Percentiles rank a stretch among this genome's conserved stretches.
phyloP scores from a whole-genome alignment of 2,329 filamentous ascomycete species.

The Emmonsia crescens region DNA sequence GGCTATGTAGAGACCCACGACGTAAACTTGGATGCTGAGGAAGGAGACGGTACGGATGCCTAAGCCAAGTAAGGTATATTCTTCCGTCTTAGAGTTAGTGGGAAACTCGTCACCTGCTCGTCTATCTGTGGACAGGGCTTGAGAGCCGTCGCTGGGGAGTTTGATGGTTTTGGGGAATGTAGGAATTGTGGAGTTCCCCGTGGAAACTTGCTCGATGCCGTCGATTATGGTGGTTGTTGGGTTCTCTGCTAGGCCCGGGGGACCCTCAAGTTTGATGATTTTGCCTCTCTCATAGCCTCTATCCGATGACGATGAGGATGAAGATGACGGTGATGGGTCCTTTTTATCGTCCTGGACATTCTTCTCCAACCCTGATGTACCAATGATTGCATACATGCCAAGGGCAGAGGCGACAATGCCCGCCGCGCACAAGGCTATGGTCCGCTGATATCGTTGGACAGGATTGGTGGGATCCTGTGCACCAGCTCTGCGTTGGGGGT shows the following conservation, averaged over 20 bases:
- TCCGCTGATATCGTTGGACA: constrained; percentile 20
- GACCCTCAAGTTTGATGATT: constrained; percentile 31
- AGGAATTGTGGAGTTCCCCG: constrained; percentile 69
- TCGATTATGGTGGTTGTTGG: constrained; percentile 37
- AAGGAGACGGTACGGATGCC: constrained; percentile 87
- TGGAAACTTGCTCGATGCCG: constrained; percentile 64
- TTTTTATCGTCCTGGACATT: not conserved
- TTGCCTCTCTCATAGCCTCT: constrained; percentile 5
- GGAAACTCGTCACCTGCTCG: constrained; percentile 28
- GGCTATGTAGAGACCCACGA: constrained; percentile 84
- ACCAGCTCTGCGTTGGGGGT: constrained; percentile 7
- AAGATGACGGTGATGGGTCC: not conserved
- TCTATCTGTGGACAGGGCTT: constrained; percentile 22
- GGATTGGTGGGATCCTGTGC: constrained; percentile 16
- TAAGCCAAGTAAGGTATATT: constrained; percentile 81
- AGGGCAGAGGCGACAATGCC: constrained; percentile 31
- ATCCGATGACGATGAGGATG: not conserved
- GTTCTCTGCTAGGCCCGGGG: constrained; percentile 25
- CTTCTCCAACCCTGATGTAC: constrained; percentile 17
- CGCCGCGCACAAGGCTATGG: constrained; percentile 23
- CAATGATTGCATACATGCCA: constrained; percentile 32
- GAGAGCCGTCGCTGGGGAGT: constrained; percentile 39
- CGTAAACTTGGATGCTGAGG: constrained; percentile 81
- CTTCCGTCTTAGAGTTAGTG: constrained; percentile 40
- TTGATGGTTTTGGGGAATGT: constrained; percentile 64